These are phyloP conservation scores for Niveomyces coronatus DNA, from an alignment of 2,329 filamentous ascomycete species.

Conservation along the genomic window DNA sequence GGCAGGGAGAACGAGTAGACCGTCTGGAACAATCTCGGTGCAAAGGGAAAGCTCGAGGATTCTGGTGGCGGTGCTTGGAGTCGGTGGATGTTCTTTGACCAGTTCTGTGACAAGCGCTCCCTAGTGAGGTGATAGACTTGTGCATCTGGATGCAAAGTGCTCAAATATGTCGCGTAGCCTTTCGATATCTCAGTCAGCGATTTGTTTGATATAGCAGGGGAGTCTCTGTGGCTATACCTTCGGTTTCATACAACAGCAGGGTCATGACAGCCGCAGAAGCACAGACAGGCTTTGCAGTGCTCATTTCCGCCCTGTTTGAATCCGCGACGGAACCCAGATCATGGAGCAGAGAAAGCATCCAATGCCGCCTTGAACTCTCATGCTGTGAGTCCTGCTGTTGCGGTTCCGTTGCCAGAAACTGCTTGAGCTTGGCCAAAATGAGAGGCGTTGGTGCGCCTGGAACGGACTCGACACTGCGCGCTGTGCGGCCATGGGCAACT, in stretches of 20 bases:
- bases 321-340: slow-evolving; percentile 24
- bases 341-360: slow-evolving; percentile 50
- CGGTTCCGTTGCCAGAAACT: neutral
- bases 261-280: neutral
- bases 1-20: slow-evolving; percentile 47
- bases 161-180: slow-evolving; percentile 34
- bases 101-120: slow-evolving; percentile 15
- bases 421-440: slow-evolving; percentile 12
- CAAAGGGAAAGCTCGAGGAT: slow-evolving; percentile 25
- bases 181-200: neutral
- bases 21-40: slow-evolving; percentile 33
- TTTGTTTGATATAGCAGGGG: neutral
- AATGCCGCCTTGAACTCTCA: slow-evolving; percentile 46
- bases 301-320: neutral
- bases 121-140: slow-evolving; percentile 39
- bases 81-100: slow-evolving; percentile 23
- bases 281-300: neutral
- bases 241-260: slow-evolving; percentile 6
- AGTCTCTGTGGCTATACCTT: slow-evolving; percentile 2
- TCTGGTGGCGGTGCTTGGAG: slow-evolving; percentile 28
- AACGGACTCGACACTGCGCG: slow-evolving; percentile 9
- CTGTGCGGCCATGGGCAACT: neutral
- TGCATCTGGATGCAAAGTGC: slow-evolving; percentile 29
- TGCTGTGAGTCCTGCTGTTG: slow-evolving; percentile 40
- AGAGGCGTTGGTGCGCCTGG: slow-evolving; percentile 9